A percentile compares a stretch with the other conserved stretches of the same genome.
Conservation (phyloP, 2,329 filamentous ascomycete species). For the Curvularia spicifera region DNA sequence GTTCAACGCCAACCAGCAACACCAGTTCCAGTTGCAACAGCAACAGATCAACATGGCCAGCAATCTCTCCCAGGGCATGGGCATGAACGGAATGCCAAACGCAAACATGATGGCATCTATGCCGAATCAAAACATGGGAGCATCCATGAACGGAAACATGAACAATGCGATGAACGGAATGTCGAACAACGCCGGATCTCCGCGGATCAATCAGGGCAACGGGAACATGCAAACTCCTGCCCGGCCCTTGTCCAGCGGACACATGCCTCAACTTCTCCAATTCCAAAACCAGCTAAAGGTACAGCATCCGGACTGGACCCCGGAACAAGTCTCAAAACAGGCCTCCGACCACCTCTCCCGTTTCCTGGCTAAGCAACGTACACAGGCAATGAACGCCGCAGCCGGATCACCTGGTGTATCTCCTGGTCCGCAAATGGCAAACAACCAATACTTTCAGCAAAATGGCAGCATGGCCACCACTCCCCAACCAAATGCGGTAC, state of each 20-base stretch:
- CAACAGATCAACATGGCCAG: slow-evolving; percentile 49
- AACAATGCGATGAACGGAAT: slow-evolving; percentile 45
- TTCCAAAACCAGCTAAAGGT: slow-evolving; percentile 42
- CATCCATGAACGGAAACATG: slow-evolving; percentile 44
- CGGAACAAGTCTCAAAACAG: slow-evolving; percentile 43
- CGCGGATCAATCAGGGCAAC: slow-evolving; percentile 42
- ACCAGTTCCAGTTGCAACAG: slow-evolving; percentile 48
- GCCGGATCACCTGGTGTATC: slow-evolving; percentile 43
- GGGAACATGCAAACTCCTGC: slow-evolving; percentile 39
- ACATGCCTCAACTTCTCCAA: slow-evolving; percentile 45
- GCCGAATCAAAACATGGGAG: slow-evolving; percentile 42
- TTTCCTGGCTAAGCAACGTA: slow-evolving; percentile 42
- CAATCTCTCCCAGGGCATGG: slow-evolving; percentile 41
- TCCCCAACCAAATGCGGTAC: slow-evolving; percentile 44
- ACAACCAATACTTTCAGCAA: slow-evolving; percentile 44
- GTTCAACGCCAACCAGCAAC: slow-evolving; percentile 42
- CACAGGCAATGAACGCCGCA: slow-evolving; percentile 48
- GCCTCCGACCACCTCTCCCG: slow-evolving; percentile 45
- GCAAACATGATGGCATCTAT: slow-evolving; percentile 45
- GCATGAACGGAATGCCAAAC: slow-evolving; percentile 46
- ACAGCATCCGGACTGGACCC: slow-evolving; percentile 47
- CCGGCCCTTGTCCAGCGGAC: slow-evolving; percentile 40
- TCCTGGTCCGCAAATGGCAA: slow-evolving; percentile 42
- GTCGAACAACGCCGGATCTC: slow-evolving; percentile 44
- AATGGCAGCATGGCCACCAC: slow-evolving; percentile 40